Percentiles rank a stretch among this genome's conserved stretches.
phyloP scores from a whole-genome alignment of 2,329 filamentous ascomycete genomes.

The Phialocephala subalpina region DNA sequence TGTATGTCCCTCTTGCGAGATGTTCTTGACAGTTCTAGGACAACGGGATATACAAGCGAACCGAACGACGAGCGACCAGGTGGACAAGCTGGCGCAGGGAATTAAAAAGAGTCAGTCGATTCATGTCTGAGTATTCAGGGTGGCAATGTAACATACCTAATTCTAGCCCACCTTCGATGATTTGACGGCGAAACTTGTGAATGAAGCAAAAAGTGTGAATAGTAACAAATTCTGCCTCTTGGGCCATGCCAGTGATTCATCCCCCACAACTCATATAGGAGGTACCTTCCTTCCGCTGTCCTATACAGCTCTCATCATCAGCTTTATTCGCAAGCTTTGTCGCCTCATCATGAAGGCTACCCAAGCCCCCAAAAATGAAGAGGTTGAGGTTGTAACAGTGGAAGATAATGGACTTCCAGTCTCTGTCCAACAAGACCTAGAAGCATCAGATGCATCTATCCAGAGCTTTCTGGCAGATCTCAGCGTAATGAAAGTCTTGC shows the following conservation, averaged over 20 bases:
- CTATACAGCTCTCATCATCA: too few species aligned
- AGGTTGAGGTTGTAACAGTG: neutral
- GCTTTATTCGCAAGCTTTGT: neutral
- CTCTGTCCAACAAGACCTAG: neutral
- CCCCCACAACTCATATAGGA: too few species aligned
- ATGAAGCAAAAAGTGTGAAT: neutral
- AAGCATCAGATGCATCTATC: neutral
- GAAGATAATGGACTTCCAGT: neutral
- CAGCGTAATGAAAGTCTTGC: neutral
- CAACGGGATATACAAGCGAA: slow-evolving; percentile 27
- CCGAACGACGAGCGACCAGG: slow-evolving; percentile 23
- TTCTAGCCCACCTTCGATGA: neutral
- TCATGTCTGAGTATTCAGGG: slow-evolving; percentile 19
- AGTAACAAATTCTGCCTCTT: neutral
- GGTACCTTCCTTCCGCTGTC: too few species aligned
- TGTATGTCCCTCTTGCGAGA: neutral
- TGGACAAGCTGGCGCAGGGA: slow-evolving; percentile 24
- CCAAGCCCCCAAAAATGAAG: neutral
- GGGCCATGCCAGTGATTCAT: neutral
- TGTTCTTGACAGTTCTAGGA: slow-evolving; percentile 18
- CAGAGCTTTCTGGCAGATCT: neutral
- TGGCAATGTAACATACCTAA: neutral
- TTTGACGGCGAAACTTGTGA: neutral
- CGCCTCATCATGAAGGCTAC: neutral
- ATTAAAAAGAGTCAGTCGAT: slow-evolving; percentile 29